A percentile compares a stretch with the other conserved stretches of the same genome.
phyloP scores from a whole-genome alignment of 1,139 yeast genomes.

The Pichia norvegensis region DNA sequence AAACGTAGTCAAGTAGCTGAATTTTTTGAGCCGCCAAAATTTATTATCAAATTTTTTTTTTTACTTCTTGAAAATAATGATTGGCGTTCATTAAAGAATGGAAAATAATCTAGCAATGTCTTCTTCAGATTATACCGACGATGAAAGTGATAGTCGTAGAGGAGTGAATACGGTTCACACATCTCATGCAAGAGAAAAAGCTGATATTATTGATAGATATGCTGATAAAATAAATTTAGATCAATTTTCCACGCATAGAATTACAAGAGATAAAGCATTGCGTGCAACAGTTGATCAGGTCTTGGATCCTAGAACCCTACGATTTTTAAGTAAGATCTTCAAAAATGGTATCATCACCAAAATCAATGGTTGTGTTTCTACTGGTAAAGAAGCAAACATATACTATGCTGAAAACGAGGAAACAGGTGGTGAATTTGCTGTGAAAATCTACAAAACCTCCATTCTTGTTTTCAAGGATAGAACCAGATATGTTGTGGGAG shows the following conservation, averaged over 20 bases:
- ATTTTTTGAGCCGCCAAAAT: neutral
- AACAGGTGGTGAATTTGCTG: conserved; percentile 60
- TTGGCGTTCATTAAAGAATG: neutral
- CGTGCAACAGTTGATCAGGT: conserved; percentile 97
- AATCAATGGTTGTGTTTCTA: conserved; percentile 88
- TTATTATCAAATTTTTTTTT: neutral
- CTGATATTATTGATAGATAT: conserved; percentile 52
- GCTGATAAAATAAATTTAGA: conserved; percentile 60
- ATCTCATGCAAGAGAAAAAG: conserved; percentile 36
- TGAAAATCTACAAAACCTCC: conserved; percentile 92
- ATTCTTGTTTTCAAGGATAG: conserved; percentile 93
- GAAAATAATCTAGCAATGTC: conserved; percentile 1
- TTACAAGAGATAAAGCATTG: conserved; percentile 74
- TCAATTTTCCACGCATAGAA: conserved; percentile 43
- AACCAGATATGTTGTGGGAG: conserved; percentile 94
- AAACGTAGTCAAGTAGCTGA: neutral
- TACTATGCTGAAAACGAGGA: conserved; percentile 83
- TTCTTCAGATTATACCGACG: conserved; percentile 10
- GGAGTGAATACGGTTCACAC: neutral
- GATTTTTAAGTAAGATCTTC: conserved; percentile 72
- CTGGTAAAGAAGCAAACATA: conserved; percentile 98
- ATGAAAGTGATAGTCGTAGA: conserved; percentile 6
- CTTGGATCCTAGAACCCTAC: conserved; percentile 86
- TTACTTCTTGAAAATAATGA: neutral
- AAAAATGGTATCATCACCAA: conserved; percentile 76